Percentiles rank a stretch among this genome's conserved stretches.
Evolutionary conservation across 129 eudicot species (phyloP).

Genomic region (Solidago caesia): DNA sequence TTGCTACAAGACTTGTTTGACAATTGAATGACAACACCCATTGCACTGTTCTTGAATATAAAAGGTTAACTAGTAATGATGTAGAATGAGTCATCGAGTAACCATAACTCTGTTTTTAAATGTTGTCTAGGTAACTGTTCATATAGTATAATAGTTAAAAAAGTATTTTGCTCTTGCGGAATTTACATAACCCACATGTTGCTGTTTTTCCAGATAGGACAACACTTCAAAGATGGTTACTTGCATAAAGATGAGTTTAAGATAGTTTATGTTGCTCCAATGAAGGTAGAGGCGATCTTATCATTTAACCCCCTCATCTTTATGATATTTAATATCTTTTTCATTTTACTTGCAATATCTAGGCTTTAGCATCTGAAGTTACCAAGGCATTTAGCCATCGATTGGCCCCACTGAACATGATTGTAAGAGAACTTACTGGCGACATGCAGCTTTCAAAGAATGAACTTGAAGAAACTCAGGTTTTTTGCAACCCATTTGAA

Average conservation of each 20-base stretch:
- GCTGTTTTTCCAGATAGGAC: slow-evolving; percentile 56
- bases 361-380: slow-evolving; percentile 99
- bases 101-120: background rate
- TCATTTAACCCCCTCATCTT: background rate
- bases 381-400: slow-evolving; percentile 88
- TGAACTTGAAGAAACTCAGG: slow-evolving; percentile 99
- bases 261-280: slow-evolving; percentile 98
- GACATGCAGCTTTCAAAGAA: slow-evolving; percentile 94
- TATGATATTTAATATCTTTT: slow-evolving; percentile 24
- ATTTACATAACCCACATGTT: slow-evolving; percentile 18
- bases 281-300: slow-evolving; percentile 66
- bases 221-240: slow-evolving; percentile 93
- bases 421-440: slow-evolving; percentile 95
- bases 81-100: background rate
- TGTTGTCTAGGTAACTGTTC: slow-evolving; percentile 5
- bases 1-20: slow-evolving; percentile 9
- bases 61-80: background rate
- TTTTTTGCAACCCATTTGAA: slow-evolving; percentile 25
- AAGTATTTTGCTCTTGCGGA: slow-evolving; percentile 6
- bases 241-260: slow-evolving; percentile 94
- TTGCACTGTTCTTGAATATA: background rate
- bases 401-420: slow-evolving; percentile 79
- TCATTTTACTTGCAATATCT: slow-evolving; percentile 23
- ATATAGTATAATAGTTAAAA: slow-evolving; percentile 8
- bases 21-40: background rate